Evolutionary conservation across 192 early-diverging fungal genomes (phyloP).

Genomic region (Phlyctochytrium bullatum): DNA sequence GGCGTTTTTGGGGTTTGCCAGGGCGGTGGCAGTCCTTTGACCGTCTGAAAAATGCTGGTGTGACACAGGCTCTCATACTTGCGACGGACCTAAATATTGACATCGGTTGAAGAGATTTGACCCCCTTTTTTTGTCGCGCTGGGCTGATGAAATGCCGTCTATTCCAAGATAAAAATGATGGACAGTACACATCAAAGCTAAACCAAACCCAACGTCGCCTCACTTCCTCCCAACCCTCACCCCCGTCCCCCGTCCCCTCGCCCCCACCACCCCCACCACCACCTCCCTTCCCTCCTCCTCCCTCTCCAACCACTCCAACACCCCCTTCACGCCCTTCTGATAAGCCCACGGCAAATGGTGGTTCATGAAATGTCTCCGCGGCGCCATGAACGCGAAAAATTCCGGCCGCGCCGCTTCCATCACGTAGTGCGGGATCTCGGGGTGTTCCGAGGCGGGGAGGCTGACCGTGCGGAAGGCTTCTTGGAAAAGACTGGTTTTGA

Average conservation of each 20-base stretch:
- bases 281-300: slow-evolving; percentile 5
- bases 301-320: slow-evolving; percentile 14
- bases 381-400: slow-evolving; percentile 22
- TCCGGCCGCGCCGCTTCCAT: slow-evolving; percentile 15
- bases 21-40: no score
- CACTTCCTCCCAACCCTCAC: neutral
- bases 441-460: slow-evolving; percentile 15
- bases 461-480: slow-evolving; percentile 13
- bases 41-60: no score
- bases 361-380: slow-evolving; percentile 23
- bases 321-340: slow-evolving; percentile 16
- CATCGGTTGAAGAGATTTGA: no score
- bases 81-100: no score
- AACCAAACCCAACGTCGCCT: neutral
- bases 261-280: neutral
- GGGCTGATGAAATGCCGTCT: no score
- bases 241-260: neutral
- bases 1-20: no score
- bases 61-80: no score
- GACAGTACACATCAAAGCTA: no score
- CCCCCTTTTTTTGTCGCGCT: no score
- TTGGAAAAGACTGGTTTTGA: slow-evolving; percentile 9
- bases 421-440: slow-evolving; percentile 28
- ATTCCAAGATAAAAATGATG: no score
- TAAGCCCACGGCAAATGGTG: slow-evolving; percentile 33